These are phyloP conservation scores for Abelmoschus esculentus DNA, from an alignment of 345 rosid species.

Conservation along the genomic window DNA sequence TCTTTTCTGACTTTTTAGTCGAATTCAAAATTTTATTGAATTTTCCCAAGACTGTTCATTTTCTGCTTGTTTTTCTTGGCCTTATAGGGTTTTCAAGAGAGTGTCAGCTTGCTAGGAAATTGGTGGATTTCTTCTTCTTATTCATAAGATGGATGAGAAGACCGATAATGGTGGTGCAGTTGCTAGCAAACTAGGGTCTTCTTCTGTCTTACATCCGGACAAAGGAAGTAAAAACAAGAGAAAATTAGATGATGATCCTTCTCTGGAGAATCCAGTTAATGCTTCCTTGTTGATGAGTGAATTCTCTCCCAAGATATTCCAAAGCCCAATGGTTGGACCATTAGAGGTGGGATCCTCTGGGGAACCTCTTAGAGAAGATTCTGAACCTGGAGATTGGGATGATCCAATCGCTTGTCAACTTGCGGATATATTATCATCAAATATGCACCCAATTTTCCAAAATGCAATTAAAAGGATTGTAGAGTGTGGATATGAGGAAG, in stretches of 20 bases:
- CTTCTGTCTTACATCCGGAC: constrained; percentile 10
- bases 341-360: constrained; percentile 5
- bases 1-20: neutral
- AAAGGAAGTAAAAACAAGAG: constrained; percentile 24
- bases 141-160: constrained; percentile 10
- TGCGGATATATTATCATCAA: constrained; percentile 13
- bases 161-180: neutral
- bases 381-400: constrained; percentile 20
- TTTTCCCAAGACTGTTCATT: neutral
- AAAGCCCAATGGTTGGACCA: constrained; percentile 13
- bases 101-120: neutral
- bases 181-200: constrained; percentile 7
- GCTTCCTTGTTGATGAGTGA: constrained; percentile 21
- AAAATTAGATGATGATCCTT: constrained; percentile 18
- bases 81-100: constrained; percentile 1
- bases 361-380: constrained; percentile 7
- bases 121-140: neutral
- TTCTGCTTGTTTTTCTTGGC: neutral
- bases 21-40: neutral
- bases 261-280: neutral
- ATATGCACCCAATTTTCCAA: constrained; percentile 26
- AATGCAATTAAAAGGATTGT: constrained; percentile 35
- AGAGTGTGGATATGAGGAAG: constrained; percentile 38
- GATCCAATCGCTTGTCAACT: constrained; percentile 23
- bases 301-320: constrained; percentile 23